These are phyloP conservation scores for Xylaria multiplex DNA, from an alignment of 2,329 filamentous ascomycete species.

Conservation along the genomic window DNA sequence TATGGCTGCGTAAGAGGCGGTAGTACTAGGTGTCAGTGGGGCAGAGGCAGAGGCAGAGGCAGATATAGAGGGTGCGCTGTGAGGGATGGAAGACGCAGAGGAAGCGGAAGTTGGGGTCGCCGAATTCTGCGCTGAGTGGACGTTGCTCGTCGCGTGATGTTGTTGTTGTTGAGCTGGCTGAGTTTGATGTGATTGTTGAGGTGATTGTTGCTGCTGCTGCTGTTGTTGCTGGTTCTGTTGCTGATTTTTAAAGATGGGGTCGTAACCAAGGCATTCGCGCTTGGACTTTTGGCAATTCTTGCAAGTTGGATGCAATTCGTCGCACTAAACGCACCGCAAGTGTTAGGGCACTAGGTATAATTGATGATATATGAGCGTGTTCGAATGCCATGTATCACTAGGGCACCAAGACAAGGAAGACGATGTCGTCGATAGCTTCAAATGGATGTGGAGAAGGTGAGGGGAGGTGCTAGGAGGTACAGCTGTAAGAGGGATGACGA, in stretches of 20 bases:
- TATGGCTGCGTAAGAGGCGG: constrained; percentile 44
- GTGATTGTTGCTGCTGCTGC: constrained; percentile 54
- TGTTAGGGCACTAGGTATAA: constrained; percentile 24
- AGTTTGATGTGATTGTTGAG: constrained; percentile 64
- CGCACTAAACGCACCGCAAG: constrained; percentile 71
- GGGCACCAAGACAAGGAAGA: not conserved
- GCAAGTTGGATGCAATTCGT: constrained; percentile 93
- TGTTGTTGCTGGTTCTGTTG: constrained; percentile 55
- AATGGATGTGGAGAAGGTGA: constrained; percentile 20
- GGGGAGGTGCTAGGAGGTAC: constrained; percentile 10
- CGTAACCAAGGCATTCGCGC: constrained; percentile 86
- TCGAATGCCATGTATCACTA: not conserved
- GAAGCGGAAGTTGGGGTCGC: constrained; percentile 45
- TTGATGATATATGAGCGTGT: constrained; percentile 20
- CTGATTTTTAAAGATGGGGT: constrained; percentile 83
- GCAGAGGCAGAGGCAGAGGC: constrained; percentile 34
- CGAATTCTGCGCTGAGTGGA: constrained; percentile 74
- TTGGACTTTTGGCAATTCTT: constrained; percentile 91
- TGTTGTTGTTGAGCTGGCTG: constrained; percentile 62
- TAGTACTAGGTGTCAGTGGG: constrained; percentile 38
- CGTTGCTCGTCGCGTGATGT: constrained; percentile 65
- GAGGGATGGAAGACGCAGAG: constrained; percentile 45
- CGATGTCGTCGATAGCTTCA: constrained; percentile 31
- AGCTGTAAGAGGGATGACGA: constrained; percentile 22
- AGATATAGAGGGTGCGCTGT: constrained; percentile 42